Conservation (phyloP, 1,284 basidiomycete species). For the Boletellus sp. region DNA sequence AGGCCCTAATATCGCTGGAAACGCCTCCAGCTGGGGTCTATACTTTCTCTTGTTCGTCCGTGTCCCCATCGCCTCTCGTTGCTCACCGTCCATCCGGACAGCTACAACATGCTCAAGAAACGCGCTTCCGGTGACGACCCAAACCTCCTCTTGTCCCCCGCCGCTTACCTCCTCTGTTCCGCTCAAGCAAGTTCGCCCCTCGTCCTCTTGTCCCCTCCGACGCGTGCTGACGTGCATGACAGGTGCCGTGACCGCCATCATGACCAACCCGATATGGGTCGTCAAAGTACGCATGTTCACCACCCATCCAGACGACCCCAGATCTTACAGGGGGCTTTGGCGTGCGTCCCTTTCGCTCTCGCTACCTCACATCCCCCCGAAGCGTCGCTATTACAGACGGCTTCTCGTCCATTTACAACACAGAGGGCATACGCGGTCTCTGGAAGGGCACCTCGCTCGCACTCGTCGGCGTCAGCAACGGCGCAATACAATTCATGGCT, state of each 20-base stretch:
- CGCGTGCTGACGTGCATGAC: constrained; percentile 15
- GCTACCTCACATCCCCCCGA: neutral
- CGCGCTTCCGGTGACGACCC: constrained; percentile 59
- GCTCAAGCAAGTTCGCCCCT: constrained; percentile 87
- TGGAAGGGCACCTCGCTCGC: constrained; percentile 89
- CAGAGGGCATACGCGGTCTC: constrained; percentile 79
- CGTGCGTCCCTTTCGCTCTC: constrained; percentile 46
- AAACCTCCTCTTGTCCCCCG: constrained; percentile 63
- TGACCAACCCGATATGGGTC: constrained; percentile 99
- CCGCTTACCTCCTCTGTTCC: constrained; percentile 84
- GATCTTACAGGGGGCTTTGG: constrained; percentile 76
- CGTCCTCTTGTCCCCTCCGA: constrained; percentile 10
- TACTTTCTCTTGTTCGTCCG: constrained; percentile 89
- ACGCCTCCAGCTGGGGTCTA: constrained; percentile 95
- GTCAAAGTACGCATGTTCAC: constrained; percentile 98
- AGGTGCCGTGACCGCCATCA: constrained; percentile 90
- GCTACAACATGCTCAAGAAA: constrained; percentile 94
- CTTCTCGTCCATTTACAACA: constrained; percentile 60
- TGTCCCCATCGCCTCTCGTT: neutral
- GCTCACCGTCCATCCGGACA: constrained; percentile 32
- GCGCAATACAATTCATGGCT: constrained; percentile 93
- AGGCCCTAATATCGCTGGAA: constrained; percentile 89
- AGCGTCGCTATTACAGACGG: constrained; percentile 56
- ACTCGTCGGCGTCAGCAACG: constrained; percentile 91
- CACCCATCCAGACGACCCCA: constrained; percentile 60